Percentiles rank a stretch among this genome's conserved stretches.
Conservation (phyloP, 331 rosid genomes). For the Stylosanthes scabra region DNA sequence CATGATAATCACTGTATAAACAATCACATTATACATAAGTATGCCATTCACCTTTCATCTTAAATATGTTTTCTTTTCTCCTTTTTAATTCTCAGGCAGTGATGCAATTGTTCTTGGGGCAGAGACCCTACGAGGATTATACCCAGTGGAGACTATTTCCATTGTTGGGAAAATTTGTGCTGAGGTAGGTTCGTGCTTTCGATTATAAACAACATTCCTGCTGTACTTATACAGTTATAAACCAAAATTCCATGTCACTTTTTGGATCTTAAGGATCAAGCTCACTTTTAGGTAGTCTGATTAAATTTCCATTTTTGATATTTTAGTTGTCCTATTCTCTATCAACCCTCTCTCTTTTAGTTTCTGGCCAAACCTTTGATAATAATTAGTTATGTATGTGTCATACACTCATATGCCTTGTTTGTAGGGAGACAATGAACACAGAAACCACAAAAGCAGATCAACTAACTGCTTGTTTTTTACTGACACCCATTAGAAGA, state of each 20-base stretch:
- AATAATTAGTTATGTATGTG: no score
- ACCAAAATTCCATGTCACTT: not conserved
- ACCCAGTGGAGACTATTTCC: constrained; percentile 87
- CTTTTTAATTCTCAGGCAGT: constrained; percentile 59
- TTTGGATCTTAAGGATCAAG: not conserved
- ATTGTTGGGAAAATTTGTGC: constrained; percentile 84
- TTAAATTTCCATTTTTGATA: not conserved
- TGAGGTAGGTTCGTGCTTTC: constrained; percentile 55
- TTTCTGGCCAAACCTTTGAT: no score
- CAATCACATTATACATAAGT: no score
- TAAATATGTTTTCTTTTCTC: not conserved
- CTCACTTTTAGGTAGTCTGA: not conserved
- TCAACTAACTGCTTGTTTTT: no score
- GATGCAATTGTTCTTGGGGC: constrained; percentile 86
- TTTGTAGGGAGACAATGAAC: no score
- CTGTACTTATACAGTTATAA: not conserved
- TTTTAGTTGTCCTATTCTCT: not conserved
- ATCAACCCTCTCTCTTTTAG: not conserved
- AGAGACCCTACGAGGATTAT: constrained; percentile 83
- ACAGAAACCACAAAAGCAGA: no score
- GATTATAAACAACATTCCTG: not conserved
- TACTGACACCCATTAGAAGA: no score
- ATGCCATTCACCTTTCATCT: constrained; percentile 1
- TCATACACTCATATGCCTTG: no score
- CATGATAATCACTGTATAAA: no score